Evolutionary conservation across 345 rosid species (phyloP), one percentile per base, ranked within the genome.

Genomic region (Orychophragmus violaceus): DNA sequence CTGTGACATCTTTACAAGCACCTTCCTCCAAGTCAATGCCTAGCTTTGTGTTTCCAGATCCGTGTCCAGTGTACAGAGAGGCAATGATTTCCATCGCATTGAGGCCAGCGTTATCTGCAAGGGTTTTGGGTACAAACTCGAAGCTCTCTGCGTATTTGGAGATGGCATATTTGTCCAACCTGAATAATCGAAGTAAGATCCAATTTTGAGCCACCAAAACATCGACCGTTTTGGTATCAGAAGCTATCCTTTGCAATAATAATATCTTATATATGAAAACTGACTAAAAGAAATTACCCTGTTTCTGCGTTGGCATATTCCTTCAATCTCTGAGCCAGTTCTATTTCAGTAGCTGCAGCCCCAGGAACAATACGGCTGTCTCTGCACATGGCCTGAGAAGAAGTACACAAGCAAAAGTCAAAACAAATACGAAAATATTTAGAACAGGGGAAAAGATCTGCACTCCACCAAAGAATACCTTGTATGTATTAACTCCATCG

Each of bases 401-500:
- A 52, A 41, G 23, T 39, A 8, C 39, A 16, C n/a, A 32, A 56
- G 13, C 19, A 57, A n/a, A 41, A 6, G 8, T 51, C 30, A 62
- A 24, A 6, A n/a, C 16, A 7, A 16, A 42, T 24, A 68, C 39
- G n/a, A 29, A 24, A 24, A 64, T 36, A 41, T 54, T 28, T 2
- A 52, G 25, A 45, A 24, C 37, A 11, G 18, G 50, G 44, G 12
- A 70, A 44, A 21, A 5, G n/a, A 19, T 23, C 5, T 25, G 3
- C 8, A 27, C 25, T 29, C 41, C 17, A 42, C 58, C 8, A 76
- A 41, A 71, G 64, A 61, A 54, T 66, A 95, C 99, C 96, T 91
- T 95, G 76, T 91, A 95, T 17, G 96, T 91, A 48, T 95, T 95
- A 52, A 95, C 99, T 77, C 99, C 99, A 75, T 95, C 99, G 52